Conservation (phyloP, 2,329 filamentous ascomycete genomes). For the Cytospora piceicola region DNA sequence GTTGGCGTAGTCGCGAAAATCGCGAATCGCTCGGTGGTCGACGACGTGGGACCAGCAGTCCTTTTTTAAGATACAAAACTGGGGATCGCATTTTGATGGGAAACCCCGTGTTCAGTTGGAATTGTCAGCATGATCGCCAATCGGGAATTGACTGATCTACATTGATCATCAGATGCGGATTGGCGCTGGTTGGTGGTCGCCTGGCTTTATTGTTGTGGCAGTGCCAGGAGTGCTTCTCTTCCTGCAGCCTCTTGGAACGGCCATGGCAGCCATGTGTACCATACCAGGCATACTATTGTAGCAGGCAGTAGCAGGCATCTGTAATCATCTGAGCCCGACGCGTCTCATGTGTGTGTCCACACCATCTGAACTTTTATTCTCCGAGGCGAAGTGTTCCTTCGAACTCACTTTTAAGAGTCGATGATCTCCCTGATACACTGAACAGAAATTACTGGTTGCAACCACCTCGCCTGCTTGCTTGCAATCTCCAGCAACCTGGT, state of each 20-base stretch:
- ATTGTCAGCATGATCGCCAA: constrained; percentile 23
- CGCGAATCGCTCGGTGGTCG: constrained; percentile 4
- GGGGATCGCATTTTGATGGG: not conserved
- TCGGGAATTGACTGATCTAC: constrained; percentile 23
- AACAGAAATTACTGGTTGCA: too few relatives aligned
- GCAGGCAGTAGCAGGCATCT: not conserved
- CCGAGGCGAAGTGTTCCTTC: too few relatives aligned
- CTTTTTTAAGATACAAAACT: constrained; percentile 3
- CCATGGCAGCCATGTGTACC: too few relatives aligned
- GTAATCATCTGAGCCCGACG: not conserved
- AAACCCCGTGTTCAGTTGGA: not conserved
- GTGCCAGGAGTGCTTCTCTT: constrained; percentile 28
- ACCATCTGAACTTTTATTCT: too few relatives aligned
- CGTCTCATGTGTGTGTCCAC: too few relatives aligned
- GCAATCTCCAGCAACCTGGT: not conserved
- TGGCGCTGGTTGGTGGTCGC: not conserved
- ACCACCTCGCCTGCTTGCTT: not conserved
- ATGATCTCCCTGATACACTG: too few relatives aligned
- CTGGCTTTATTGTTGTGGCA: constrained; percentile 23
- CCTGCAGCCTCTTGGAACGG: not conserved
- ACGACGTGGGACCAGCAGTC: not conserved
- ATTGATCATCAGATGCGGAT: constrained; percentile 25
- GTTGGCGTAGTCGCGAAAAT: not conserved
- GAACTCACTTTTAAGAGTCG: too few relatives aligned
- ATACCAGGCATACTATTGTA: too few relatives aligned